Evolutionary conservation across 2,329 filamentous ascomycete species (phyloP).

Genomic region (Arachnopeziza araneosa): DNA sequence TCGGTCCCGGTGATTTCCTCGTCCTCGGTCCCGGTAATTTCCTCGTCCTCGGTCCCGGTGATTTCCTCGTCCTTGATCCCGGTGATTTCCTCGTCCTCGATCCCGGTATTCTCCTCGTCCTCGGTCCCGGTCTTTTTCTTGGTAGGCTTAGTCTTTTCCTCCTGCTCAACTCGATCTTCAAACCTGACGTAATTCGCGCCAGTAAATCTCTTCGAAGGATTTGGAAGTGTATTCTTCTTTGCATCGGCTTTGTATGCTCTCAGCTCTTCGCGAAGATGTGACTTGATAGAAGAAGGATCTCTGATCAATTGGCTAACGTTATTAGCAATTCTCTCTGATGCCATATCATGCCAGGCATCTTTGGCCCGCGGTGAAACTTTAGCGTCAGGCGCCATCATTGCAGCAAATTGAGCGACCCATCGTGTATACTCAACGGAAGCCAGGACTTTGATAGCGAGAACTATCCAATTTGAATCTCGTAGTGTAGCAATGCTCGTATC

Average conservation of each 20-base stretch:
- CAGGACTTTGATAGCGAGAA: conserved; percentile 48
- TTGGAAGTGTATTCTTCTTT: conserved; percentile 10
- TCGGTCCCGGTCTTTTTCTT: neutral
- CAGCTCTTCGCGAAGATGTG: conserved; percentile 9
- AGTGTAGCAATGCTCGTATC: conserved; percentile 40
- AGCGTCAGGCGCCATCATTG: conserved; percentile 26
- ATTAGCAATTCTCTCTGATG: conserved; percentile 35
- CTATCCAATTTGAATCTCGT: conserved; percentile 45
- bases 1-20: no score
- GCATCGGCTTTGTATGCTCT: conserved; percentile 32
- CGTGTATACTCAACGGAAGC: conserved; percentile 42
- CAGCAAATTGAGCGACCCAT: conserved; percentile 44
- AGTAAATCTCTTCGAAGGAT: conserved; percentile 26
- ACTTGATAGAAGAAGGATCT: conserved; percentile 20
- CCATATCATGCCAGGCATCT: conserved; percentile 47
- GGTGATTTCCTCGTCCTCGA: no score
- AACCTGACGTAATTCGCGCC: conserved; percentile 21
- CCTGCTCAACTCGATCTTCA: neutral
- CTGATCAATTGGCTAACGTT: conserved; percentile 26
- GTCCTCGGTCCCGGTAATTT: no score
- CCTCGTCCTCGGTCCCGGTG: no score
- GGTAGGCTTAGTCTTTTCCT: neutral
- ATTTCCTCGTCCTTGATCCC: no score
- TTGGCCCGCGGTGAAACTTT: conserved; percentile 37
- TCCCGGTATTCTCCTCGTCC: no score